Conservation (phyloP, 2,329 filamentous ascomycete species). For the Colletotrichum sp. region DNA sequence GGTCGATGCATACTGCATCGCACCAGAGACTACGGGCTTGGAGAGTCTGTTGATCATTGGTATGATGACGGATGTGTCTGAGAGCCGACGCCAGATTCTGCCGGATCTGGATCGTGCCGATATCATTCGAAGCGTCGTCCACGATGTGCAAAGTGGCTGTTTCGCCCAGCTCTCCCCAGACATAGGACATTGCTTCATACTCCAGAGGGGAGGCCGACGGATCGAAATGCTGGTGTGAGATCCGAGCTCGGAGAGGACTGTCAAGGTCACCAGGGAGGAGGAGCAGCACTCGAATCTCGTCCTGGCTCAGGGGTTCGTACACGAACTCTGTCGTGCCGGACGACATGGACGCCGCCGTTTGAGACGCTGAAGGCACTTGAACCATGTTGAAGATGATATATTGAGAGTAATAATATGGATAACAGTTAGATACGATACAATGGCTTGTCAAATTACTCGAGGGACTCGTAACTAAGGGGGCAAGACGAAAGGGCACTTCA, state of each 20-base stretch:
- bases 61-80: not conserved
- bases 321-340: not conserved
- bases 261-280: rapidly evolving
- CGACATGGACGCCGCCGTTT: rapidly evolving
- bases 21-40: not conserved
- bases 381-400: not conserved
- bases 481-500: rapidly evolving
- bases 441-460: not conserved
- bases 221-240: not conserved
- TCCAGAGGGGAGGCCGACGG: rapidly evolving
- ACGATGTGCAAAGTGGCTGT: not conserved
- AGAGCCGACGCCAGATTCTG: not conserved
- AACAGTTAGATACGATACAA: not conserved
- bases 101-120: not conserved
- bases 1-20: not conserved
- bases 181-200: not conserved
- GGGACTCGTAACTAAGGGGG: rapidly evolving
- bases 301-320: rapidly evolving
- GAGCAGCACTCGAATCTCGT: not conserved
- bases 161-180: not conserved
- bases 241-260: not conserved
- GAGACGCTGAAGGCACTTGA: not conserved
- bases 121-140: not conserved
- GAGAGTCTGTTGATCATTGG: not conserved
- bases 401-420: rapidly evolving